These are phyloP conservation scores for Boletus calvinii DNA, from an alignment of 1,284 basidiomycete genomes.

Conservation along the genomic window DNA sequence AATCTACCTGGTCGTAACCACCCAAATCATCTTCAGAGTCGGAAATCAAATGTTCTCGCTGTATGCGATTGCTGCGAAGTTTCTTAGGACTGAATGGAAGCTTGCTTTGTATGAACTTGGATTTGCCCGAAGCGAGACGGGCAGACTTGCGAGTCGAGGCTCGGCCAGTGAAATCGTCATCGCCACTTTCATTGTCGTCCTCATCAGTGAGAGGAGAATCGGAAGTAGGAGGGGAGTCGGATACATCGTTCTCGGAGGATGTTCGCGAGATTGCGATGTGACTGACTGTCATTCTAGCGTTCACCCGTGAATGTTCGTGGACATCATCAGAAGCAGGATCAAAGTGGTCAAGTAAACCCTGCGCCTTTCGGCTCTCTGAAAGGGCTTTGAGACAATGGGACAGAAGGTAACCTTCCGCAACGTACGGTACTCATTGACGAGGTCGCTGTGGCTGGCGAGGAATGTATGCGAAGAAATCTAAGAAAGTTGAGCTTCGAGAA, in stretches of 20 bases:
- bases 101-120: slow-evolving; percentile 25
- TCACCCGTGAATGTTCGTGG: slow-evolving; percentile 58
- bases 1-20: slow-evolving; percentile 39
- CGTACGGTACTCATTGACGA: slow-evolving; percentile 61
- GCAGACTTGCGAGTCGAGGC: slow-evolving; percentile 26
- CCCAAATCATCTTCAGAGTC: slow-evolving; percentile 41
- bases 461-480: slow-evolving; percentile 47
- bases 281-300: slow-evolving; percentile 31
- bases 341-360: slow-evolving; percentile 48
- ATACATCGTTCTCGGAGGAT: slow-evolving; percentile 11
- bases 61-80: slow-evolving; percentile 38
- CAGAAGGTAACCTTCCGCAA: slow-evolving; percentile 9
- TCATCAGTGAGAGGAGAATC: slow-evolving; percentile 26
- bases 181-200: slow-evolving; percentile 30
- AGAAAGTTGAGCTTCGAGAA: slow-evolving; percentile 3
- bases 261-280: slow-evolving; percentile 2
- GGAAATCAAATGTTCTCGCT: slow-evolving; percentile 34
- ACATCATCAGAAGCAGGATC: slow-evolving; percentile 60
- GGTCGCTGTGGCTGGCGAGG: slow-evolving; percentile 37
- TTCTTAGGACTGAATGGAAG: slow-evolving; percentile 67
- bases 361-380: slow-evolving; percentile 44
- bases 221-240: slow-evolving; percentile 6
- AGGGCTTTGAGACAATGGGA: slow-evolving; percentile 8
- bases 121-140: slow-evolving; percentile 19
- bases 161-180: slow-evolving; percentile 31